Conservation (phyloP, 352 stramenopile species). For the Globisporangium middletonii region DNA sequence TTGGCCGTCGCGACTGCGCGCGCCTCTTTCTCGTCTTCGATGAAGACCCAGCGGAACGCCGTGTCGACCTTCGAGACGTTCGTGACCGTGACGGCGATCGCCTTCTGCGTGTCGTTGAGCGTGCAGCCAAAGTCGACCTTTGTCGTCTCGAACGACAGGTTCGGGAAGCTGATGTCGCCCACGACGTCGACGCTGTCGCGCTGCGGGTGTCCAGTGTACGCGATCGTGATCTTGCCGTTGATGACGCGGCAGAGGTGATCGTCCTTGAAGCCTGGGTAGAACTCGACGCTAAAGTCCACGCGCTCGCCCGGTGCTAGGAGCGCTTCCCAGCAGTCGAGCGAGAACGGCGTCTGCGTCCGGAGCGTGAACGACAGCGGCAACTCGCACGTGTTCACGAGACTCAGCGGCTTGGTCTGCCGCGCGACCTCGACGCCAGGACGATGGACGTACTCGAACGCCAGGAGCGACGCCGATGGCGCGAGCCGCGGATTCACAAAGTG, state of each 20-base stretch:
- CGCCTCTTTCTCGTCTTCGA: conserved; percentile 87
- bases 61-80: conserved; percentile 90
- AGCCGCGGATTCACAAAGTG: conserved; percentile 91
- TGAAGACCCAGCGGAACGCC: conserved; percentile 91
- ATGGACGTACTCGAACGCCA: conserved; percentile 89
- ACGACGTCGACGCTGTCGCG: conserved; percentile 85
- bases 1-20: conserved; percentile 46
- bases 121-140: conserved; percentile 93
- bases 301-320: conserved; percentile 74
- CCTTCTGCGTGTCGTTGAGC: conserved; percentile 94
- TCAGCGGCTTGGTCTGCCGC: conserved; percentile 68
- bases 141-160: conserved; percentile 88
- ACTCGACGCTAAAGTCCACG: conserved; percentile 85
- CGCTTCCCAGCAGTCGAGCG: conserved; percentile 89
- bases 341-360: conserved; percentile 88
- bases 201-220: conserved; percentile 88
- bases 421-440: conserved; percentile 54
- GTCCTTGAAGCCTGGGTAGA: conserved; percentile 91
- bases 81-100: conserved; percentile 74
- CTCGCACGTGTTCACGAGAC: conserved; percentile 82
- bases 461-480: conserved; percentile 50
- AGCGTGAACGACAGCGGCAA: conserved; percentile 90
- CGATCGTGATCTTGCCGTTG: conserved; percentile 77
- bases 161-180: conserved; percentile 93
- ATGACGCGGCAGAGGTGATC: conserved; percentile 87